Percentiles rank a stretch among this genome's conserved stretches.
These are phyloP conservation scores for Psidium friedrichsthalianum DNA, from an alignment of 345 rosid species.

Conservation along the genomic window DNA sequence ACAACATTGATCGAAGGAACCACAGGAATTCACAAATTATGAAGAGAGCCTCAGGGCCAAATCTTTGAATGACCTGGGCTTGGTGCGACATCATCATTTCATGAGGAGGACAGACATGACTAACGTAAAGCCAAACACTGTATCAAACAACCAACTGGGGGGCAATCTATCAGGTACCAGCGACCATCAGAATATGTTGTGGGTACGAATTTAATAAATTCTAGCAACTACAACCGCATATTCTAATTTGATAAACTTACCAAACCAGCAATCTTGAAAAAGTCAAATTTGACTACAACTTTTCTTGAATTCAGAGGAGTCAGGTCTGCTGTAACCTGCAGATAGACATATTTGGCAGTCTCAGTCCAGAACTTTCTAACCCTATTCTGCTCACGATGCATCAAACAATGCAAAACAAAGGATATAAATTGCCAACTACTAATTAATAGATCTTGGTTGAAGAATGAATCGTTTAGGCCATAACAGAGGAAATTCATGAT, in stretches of 20 bases:
- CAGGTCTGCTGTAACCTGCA: conserved; percentile 79
- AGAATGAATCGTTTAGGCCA: neutral
- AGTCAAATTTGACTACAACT: conserved; percentile 76
- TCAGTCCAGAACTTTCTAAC: neutral
- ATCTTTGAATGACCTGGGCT: neutral
- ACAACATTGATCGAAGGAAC: neutral
- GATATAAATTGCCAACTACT: neutral
- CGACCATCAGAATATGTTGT: neutral
- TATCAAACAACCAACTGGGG: neutral
- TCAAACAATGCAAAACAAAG: neutral
- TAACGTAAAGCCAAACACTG: neutral
- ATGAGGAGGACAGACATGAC: neutral
- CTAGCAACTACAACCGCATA: neutral
- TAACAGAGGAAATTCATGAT: neutral
- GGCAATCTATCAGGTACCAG: neutral
- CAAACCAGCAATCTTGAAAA: conserved; percentile 67
- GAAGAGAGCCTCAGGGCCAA: neutral
- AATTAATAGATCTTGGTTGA: neutral
- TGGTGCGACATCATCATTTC: neutral
- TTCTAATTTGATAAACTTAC: conserved; percentile 21
- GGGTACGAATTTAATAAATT: neutral
- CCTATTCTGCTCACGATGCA: neutral
- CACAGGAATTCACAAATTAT: neutral
- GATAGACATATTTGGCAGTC: neutral
- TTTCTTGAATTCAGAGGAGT: conserved; percentile 63